These are phyloP conservation scores for Metschnikowia orientalis DNA, from an alignment of 805 yeast species.

Conservation along the genomic window DNA sequence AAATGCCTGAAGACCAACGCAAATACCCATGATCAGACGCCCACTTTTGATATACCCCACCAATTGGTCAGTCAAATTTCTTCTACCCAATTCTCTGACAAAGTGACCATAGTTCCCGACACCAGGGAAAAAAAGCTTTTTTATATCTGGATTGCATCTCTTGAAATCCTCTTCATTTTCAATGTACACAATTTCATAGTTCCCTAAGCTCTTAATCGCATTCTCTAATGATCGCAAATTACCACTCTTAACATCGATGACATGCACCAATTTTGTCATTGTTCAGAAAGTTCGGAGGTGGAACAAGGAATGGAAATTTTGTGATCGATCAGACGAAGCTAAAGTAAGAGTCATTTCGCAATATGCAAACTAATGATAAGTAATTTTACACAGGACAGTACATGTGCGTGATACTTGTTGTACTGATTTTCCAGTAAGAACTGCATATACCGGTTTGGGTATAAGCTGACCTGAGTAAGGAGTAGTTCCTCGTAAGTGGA, in stretches of 20 bases:
- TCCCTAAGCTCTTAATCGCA: constrained; percentile 75
- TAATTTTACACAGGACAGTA: too few species aligned
- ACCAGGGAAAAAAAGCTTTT: constrained; percentile 79
- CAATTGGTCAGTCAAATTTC: constrained; percentile 65
- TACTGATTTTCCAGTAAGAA: too few species aligned
- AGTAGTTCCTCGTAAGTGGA: too few species aligned
- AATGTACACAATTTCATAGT: constrained; percentile 57
- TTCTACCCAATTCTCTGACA: constrained; percentile 59
- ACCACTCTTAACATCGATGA: constrained; percentile 93
- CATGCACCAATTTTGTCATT: constrained; percentile 43
- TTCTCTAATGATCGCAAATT: constrained; percentile 84
- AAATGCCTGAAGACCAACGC: constrained; percentile 92
- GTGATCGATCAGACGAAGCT: too few species aligned
- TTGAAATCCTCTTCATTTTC: constrained; percentile 54
- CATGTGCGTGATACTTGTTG: too few species aligned
- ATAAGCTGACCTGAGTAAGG: too few species aligned
- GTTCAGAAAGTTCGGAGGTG: too few species aligned
- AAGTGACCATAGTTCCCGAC: constrained; percentile 98
- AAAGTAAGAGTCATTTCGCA: constrained; percentile 4
- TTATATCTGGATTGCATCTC: constrained; percentile 39
- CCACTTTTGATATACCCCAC: constrained; percentile 67
- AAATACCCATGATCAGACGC: constrained; percentile 89
- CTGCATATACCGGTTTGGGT: too few species aligned
- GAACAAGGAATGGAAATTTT: too few species aligned
- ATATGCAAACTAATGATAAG: constrained; percentile 2